These are phyloP conservation scores for Fusarium zealandicum DNA, from an alignment of 2,329 filamentous ascomycete genomes.

Conservation along the genomic window DNA sequence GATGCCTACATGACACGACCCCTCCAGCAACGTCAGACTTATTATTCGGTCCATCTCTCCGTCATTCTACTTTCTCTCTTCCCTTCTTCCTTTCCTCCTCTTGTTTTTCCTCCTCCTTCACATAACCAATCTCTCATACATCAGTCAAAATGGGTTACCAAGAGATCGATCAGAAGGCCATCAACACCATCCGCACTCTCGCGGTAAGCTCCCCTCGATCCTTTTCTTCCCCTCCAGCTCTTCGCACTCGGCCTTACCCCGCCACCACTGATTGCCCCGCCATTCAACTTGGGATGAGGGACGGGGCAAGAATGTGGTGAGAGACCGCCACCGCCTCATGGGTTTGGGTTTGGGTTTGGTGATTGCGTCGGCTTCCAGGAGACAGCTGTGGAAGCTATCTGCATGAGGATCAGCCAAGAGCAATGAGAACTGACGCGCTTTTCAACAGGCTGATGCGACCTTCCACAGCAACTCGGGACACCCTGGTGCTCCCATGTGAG, in stretches of 20 bases:
- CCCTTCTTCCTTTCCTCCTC: constrained; percentile 38
- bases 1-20: constrained; percentile 46
- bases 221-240: constrained; percentile 44
- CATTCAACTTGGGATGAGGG: constrained; percentile 27
- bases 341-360: not conserved
- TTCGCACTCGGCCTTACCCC: constrained; percentile 48
- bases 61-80: constrained; percentile 37
- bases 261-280: constrained; percentile 43
- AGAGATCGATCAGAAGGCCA: constrained; percentile 86
- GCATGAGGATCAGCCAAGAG: not conserved
- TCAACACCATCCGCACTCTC: constrained; percentile 97
- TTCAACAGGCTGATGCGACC: constrained; percentile 90
- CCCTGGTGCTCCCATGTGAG: constrained; percentile 95
- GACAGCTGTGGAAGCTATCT: not conserved
- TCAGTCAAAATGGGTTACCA: constrained; percentile 81
- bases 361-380: not conserved
- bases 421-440: constrained; percentile 38
- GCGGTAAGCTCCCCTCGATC: constrained; percentile 70
- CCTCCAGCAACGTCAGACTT: constrained; percentile 41
- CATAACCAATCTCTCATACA: constrained; percentile 39
- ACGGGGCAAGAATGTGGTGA: constrained; percentile 22
- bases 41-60: constrained; percentile 40
- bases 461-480: constrained; percentile 96
- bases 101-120: constrained; percentile 36
- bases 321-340: constrained; percentile 1